Evolutionary conservation across 1,284 basidiomycete genomes (phyloP).

Genomic region (Pseudozyma flocculosa): DNA sequence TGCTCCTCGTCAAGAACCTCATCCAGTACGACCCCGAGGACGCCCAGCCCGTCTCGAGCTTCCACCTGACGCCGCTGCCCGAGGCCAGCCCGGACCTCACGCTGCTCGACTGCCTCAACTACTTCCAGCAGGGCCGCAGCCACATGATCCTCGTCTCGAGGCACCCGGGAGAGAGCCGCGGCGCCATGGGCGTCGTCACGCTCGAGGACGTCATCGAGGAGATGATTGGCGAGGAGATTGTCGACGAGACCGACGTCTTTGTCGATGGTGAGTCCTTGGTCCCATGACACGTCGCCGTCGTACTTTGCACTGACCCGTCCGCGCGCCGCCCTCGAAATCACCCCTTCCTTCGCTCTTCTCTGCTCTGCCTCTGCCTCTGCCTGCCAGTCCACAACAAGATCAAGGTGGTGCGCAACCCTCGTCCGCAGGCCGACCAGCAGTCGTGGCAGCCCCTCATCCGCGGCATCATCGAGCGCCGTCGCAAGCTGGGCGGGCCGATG

Average conservation of each 20-base stretch:
- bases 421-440: conserved; percentile 7
- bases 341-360: background rate
- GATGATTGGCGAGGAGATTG: conserved; percentile 58
- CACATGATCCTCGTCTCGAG: conserved; percentile 84
- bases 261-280: conserved; percentile 39
- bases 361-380: no score
- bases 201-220: conserved; percentile 67
- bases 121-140: conserved; percentile 83
- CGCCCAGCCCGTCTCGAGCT: conserved; percentile 69
- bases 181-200: conserved; percentile 64
- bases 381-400: conserved; percentile 44
- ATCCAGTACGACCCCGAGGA: conserved; percentile 85
- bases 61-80: conserved; percentile 70
- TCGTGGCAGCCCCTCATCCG: conserved; percentile 54
- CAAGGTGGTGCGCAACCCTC: conserved; percentile 40
- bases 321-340: no score
- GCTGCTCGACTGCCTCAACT: conserved; percentile 61
- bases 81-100: conserved; percentile 81
- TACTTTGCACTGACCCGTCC: no score
- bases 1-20: conserved; percentile 74
- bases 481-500: conserved; percentile 44
- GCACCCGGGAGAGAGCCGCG: conserved; percentile 76
- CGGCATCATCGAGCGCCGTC: conserved; percentile 56
- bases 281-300: no score
- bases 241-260: conserved; percentile 56